Conservation (phyloP, 2,329 filamentous ascomycete species). For the Myotisia sp. region DNA sequence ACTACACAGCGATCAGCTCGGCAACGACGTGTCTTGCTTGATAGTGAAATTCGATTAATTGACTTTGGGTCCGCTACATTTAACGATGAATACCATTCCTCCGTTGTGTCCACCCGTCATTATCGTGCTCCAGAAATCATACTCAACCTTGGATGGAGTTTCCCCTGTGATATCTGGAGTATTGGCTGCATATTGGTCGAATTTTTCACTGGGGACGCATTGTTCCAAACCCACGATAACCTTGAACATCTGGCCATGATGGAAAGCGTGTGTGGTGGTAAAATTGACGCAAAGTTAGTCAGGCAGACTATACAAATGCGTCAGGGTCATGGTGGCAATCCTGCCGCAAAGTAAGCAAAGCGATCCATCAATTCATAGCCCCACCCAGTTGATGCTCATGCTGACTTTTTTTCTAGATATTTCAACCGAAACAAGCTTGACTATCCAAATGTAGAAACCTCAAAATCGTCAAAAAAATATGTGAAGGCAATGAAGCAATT, state of each 20-base stretch:
- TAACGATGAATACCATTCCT: constrained; percentile 54
- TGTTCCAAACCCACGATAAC: constrained; percentile 56
- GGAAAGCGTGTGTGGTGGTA: constrained; percentile 46
- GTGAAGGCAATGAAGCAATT: constrained; percentile 54
- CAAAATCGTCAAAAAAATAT: constrained; percentile 50
- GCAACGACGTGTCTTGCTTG: constrained; percentile 48
- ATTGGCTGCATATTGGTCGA: constrained; percentile 55
- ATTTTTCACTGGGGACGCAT: constrained; percentile 53
- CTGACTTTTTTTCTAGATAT: constrained; percentile 33
- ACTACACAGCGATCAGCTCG: constrained; percentile 43
- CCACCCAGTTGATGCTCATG: too few relatives aligned
- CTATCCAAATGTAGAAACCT: constrained; percentile 50
- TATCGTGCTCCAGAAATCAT: constrained; percentile 56
- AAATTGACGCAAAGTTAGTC: constrained; percentile 42
- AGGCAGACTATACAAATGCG: constrained; percentile 38
- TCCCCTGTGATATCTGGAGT: constrained; percentile 56
- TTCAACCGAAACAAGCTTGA: constrained; percentile 45
- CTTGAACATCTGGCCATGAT: constrained; percentile 57
- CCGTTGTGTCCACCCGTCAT: constrained; percentile 52
- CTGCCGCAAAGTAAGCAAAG: constrained; percentile 40
- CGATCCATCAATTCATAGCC: background rate
- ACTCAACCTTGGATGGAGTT: constrained; percentile 53
- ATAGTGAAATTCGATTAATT: constrained; percentile 52
- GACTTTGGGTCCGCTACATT: constrained; percentile 56
- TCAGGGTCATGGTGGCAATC: constrained; percentile 36